Base-by-base conservation (phyloP, 306 rosid genomes). In the Sicyos edulis region DNA sequence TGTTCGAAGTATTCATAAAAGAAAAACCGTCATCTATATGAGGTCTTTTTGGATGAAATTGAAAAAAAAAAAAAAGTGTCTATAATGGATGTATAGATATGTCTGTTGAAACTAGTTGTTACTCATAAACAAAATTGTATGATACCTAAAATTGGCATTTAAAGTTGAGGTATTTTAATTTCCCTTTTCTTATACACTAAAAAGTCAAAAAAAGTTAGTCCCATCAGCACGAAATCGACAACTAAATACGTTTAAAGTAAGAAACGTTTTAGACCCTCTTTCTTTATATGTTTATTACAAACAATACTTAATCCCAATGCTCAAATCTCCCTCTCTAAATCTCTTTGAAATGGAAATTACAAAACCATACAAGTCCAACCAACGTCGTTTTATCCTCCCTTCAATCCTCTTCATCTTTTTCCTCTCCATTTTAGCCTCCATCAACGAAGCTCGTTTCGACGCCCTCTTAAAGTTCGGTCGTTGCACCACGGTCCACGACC, bases 361-460 rank as follows among this genome's bases (percentile, higher is more conserved):
- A 77, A 79, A 74, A 56, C 76, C 80, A 8, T 10, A 79, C 13
- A 84, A 77, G 80, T 62, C 70, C 13, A 84, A 86, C 34, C 70
- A 56, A 5, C 75, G 82, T 37, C 71, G 83, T 17, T 93, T 90
- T 60, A 15, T 85, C 12, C 40, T 90, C 10, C 71, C 73, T 10
- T 86, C 86, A 14, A 72, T 90, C 79, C 67, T 77, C 76, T 55
- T 87, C 80, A 75, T 90, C 54, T 32, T 85, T 75, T 87, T 84
- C 79, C 93, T 93, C 59, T 87, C 96, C 67, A 65, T 80, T 53
- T 56, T 90, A 0, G 95, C 95, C 70, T 86, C 89, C 53, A 86
- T 93, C 6, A 88, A 88, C 75, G 92, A 88, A 78, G 76, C 81
- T 20, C 87, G 96, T 20, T 83, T 84, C 72, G 76, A 78, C 0